Evolutionary conservation across 1,139 yeast genomes (phyloP), one percentile per base, ranked within the genome.

Genomic region (Ogataea hybrid): DNA sequence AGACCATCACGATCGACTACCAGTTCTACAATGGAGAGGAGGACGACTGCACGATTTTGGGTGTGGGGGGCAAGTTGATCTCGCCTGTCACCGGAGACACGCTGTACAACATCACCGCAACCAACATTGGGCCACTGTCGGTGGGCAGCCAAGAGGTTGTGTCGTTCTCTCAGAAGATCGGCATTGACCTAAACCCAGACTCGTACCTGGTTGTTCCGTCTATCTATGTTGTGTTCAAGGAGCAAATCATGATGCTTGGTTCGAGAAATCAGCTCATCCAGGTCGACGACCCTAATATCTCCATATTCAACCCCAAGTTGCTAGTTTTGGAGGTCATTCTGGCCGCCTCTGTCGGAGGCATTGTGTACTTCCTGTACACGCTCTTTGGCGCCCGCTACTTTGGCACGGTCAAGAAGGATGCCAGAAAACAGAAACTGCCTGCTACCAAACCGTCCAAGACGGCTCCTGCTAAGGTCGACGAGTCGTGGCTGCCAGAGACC

Each of bases 301-400:
- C 95, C 1, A 52, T 82, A 45, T 81, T 84, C 64, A 78, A 85
- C 60, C 92, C 90, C 22, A 80, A 84, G 62, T 75, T 87, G 57
- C 62, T 87, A 48, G 62, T 84, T 35, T 73, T 84, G 53, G 84
- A 80, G 57, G 43, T 78, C 14, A 57, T 86, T 27, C 67, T 85
- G 51, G 56, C 69, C 10, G 74, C 67, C 16, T 64, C 84, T 10
- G 48, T 81, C 30, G 81, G 68, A 37, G 77, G 68, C 27, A 54
- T 73, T 35, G 80, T 68, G 33, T 84, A 81, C 61, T 57, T 66
- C 45, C 58, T 61, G 41, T 78, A 76, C 63, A 64, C 59, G 39
- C 55, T 65, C 33, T 75, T 71, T 59, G 79, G 82, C 28, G 61
- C 65, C 50, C 52, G 56, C 21, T 75, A 73, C 55, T 54, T 66